Conservation (phyloP, 441 rosid species). For the Biscutella auriculata region DNA sequence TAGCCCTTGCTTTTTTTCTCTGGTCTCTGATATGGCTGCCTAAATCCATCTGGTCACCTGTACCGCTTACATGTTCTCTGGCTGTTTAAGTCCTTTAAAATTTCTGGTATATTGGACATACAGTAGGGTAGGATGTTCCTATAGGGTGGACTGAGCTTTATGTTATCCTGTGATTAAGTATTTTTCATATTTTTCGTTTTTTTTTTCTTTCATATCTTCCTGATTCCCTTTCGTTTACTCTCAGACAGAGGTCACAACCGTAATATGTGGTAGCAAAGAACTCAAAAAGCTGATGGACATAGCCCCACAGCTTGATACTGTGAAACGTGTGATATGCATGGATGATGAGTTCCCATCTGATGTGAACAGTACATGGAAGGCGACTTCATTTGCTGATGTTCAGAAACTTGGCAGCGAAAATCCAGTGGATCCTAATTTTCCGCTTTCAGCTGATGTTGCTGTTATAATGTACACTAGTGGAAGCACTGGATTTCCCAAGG, state of each 20-base stretch:
- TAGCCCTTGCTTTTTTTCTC: conserved; percentile 22
- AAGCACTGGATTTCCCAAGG: conserved; percentile 95
- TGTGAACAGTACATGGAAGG: conserved; percentile 46
- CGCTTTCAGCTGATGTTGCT: conserved; percentile 72
- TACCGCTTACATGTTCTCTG: not conserved
- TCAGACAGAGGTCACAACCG: conserved; percentile 92
- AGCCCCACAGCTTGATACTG: conserved; percentile 78
- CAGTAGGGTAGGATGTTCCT: not conserved
- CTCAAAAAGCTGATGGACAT: conserved; percentile 67
- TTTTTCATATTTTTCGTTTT: not conserved
- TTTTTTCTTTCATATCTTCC: not conserved
- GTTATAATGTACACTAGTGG: conserved; percentile 99
- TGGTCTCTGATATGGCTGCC: not conserved
- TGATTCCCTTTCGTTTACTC: conserved; percentile 8
- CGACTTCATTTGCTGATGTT: conserved; percentile 51
- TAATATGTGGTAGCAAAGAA: conserved; percentile 84
- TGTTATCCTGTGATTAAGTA: not conserved
- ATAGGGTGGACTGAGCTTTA: not conserved
- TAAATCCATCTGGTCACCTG: not conserved
- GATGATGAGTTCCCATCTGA: conserved; percentile 62
- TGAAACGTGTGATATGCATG: conserved; percentile 76
- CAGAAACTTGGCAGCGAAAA: conserved; percentile 65
- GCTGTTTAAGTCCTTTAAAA: not conserved
- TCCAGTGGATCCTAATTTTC: conserved; percentile 53
- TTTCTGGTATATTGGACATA: not conserved